A percentile compares a stretch with the other conserved stretches of the same genome.
phyloP scores from a whole-genome alignment of 805 yeast genomes.

The Pichia scutulata region DNA sequence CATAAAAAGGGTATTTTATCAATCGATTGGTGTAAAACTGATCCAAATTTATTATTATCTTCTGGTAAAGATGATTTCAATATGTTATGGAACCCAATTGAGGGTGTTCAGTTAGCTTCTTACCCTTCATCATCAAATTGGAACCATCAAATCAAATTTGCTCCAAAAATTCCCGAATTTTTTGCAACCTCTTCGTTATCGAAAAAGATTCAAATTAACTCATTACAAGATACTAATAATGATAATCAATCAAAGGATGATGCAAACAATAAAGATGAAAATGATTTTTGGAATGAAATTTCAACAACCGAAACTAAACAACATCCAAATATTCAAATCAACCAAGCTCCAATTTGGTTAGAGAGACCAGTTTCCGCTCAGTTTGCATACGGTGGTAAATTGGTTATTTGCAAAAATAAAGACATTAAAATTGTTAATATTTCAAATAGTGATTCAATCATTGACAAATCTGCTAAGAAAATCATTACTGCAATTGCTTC shows the following conservation, averaged over 20 bases:
- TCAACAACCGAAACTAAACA: constrained; percentile 58
- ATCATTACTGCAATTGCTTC: constrained; percentile 52
- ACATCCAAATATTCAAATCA: constrained; percentile 61
- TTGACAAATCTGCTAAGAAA: constrained; percentile 30
- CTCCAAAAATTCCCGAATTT: constrained; percentile 80
- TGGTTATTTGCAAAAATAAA: constrained; percentile 42
- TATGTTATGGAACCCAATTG: constrained; percentile 81
- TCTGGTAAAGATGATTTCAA: constrained; percentile 89
- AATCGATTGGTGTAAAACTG: constrained; percentile 88
- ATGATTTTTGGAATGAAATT: constrained; percentile 80
- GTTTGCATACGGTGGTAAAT: constrained; percentile 92
- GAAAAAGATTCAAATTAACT: constrained; percentile 71
- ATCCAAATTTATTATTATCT: constrained; percentile 71
- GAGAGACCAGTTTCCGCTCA: constrained; percentile 62
- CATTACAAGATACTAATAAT: constrained; percentile 79
- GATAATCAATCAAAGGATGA: constrained; percentile 33
- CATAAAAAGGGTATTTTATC: constrained; percentile 86
- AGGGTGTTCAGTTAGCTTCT: constrained; percentile 67
- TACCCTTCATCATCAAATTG: constrained; percentile 91
- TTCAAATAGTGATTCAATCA: constrained; percentile 27
- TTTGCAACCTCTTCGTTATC: constrained; percentile 87
- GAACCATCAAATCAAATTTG: constrained; percentile 85
- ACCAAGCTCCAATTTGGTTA: constrained; percentile 90
- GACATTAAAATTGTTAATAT: constrained; percentile 23
- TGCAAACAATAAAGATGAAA: constrained; percentile 41